Percentiles rank a stretch among this genome's conserved stretches.
Conservation (phyloP, 176 grass and related monocot species). For the Eleusine coracana region DNA sequence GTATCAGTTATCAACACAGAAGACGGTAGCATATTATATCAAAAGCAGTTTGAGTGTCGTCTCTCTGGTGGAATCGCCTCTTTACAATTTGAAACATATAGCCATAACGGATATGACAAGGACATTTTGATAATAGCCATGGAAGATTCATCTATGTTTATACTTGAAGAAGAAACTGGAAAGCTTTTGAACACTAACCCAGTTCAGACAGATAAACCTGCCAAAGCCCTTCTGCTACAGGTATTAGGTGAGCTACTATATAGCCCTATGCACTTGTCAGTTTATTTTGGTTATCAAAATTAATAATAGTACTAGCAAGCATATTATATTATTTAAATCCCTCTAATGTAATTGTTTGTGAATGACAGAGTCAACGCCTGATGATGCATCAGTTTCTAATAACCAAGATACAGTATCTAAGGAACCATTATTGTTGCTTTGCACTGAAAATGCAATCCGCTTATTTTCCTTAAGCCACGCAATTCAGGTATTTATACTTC, state of each 20-base stretch:
- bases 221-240: slow-evolving; percentile 75
- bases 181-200: slow-evolving; percentile 67
- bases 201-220: slow-evolving; percentile 78
- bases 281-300: slow-evolving; percentile 26
- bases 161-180: slow-evolving; percentile 78
- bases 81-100: slow-evolving; percentile 82
- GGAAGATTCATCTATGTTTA: slow-evolving; percentile 83
- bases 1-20: slow-evolving; percentile 80
- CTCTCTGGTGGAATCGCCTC: slow-evolving; percentile 71
- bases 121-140: slow-evolving; percentile 70
- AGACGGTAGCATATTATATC: slow-evolving; percentile 71
- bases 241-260: slow-evolving; percentile 59
- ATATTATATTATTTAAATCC: slow-evolving; percentile 25
- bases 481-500: slow-evolving; percentile 73
- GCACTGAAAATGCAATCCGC: slow-evolving; percentile 86
- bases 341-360: slow-evolving; percentile 23
- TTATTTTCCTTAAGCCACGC: slow-evolving; percentile 73
- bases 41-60: slow-evolving; percentile 83
- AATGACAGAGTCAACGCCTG: slow-evolving; percentile 44
- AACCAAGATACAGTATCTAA: slow-evolving; percentile 48
- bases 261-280: not conserved
- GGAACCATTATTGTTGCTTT: slow-evolving; percentile 73
- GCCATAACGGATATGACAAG: slow-evolving; percentile 70
- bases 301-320: not conserved
- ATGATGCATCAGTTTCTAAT: slow-evolving; percentile 38